Evolutionary conservation across 345 rosid species (phyloP), one percentile per base, ranked within the genome.

Genomic region (Hevea brasiliensis): DNA sequence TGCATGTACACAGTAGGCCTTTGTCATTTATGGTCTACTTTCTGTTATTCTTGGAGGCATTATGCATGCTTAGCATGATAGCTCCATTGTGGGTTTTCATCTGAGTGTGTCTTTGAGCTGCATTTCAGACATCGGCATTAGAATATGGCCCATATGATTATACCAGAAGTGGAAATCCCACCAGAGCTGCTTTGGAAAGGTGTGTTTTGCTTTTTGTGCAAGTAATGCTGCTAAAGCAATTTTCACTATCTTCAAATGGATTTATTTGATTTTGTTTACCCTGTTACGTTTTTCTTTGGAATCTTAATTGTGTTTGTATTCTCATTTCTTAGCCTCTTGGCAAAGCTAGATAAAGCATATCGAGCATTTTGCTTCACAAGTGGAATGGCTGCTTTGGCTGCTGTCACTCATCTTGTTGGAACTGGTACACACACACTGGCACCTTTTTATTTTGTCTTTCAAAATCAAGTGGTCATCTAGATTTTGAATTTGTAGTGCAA

Each of bases 161-260:
- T 78, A 92, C 99, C 64, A 89, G 97, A 85, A 89, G 96, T 85
- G 98, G 98, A 61, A 95, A 95, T 83, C 98, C 98, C 65, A 95
- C 97, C 1, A 76, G 98, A 77, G 92, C 87, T 87, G 90, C 83
- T 54, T 81, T 95, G 72, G 97, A 95, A 86, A 91, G 93, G 97
- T 92, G 11, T 29, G 53, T 71, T 67, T 66, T 65, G 58, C 65
- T 76, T 44, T 37, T 77, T 47, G 29, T 37, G 29, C 61, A 1
- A 50, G 42, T 20, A 13, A 35, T 4, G 35, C 64, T 24, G 18
- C 70, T 57, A 59, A 71, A 62, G 27, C 45, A 18, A 47, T 55
- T 76, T 67, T 65, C 42, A 56, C 53, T 26, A 67, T 68, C 8
- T 29, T 75, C 2, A 18, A 17, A 53, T 48, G 23, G 64, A 61